Percentiles rank a stretch among this genome's conserved stretches.
These are phyloP conservation scores for Chiua sp. DNA, from an alignment of 1,284 basidiomycete genomes.

Conservation along the genomic window DNA sequence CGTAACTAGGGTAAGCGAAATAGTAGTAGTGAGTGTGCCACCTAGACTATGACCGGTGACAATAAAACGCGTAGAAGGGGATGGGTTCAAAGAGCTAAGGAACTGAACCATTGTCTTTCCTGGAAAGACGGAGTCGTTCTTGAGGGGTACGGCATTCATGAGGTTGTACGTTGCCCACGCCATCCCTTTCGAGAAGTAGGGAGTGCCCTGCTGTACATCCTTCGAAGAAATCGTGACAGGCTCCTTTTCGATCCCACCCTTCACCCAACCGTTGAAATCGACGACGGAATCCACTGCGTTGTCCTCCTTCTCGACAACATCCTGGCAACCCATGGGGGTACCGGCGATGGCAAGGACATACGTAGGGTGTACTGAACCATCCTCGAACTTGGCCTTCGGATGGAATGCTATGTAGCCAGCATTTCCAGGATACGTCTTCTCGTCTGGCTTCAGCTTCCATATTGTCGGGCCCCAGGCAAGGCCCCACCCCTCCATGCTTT, in stretches of 20 bases:
- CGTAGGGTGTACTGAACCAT: slow-evolving; percentile 10
- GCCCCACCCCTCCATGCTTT: slow-evolving; percentile 5
- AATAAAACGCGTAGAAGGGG: neutral
- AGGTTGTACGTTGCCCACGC: slow-evolving; percentile 3
- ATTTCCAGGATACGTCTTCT: slow-evolving; percentile 18
- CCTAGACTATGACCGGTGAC: slow-evolving; percentile 16
- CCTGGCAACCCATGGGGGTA: slow-evolving; percentile 2
- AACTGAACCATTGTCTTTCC: slow-evolving; percentile 18
- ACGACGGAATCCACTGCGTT: slow-evolving; percentile 10
- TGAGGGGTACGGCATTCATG: slow-evolving; percentile 6
- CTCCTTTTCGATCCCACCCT: neutral
- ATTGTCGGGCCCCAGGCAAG: slow-evolving; percentile 23
- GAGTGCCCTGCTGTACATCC: neutral
- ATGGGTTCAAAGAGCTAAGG: neutral
- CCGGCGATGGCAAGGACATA: slow-evolving; percentile 20
- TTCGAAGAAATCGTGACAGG: neutral
- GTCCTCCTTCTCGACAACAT: neutral
- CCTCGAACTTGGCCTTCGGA: slow-evolving; percentile 17
- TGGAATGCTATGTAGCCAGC: slow-evolving; percentile 22
- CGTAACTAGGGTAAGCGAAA: slow-evolving; percentile 13
- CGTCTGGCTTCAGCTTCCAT: slow-evolving; percentile 18
- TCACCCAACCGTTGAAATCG: slow-evolving; percentile 20
- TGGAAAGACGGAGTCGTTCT: neutral
- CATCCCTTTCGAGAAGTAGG: slow-evolving; percentile 2
- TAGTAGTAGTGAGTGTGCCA: slow-evolving; percentile 11